phyloP scores from a whole-genome alignment of 2,329 filamentous ascomycete genomes.

The Aureobasidium vineae region DNA sequence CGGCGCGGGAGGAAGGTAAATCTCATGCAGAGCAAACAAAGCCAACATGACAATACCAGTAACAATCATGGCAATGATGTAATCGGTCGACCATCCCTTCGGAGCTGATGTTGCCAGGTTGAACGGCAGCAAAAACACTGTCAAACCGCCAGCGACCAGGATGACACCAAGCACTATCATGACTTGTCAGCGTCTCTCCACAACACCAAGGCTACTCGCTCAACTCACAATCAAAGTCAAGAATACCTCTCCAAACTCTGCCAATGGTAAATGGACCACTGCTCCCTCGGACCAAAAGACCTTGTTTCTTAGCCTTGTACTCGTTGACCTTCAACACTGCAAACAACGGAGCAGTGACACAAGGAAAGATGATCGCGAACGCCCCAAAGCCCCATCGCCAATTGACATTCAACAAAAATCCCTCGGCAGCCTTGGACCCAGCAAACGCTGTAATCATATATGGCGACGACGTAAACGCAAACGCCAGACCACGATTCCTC shows the following conservation, averaged over 20 bases:
- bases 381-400: slow-evolving; percentile 69
- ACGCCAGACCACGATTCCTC: slow-evolving; percentile 62
- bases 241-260: slow-evolving; percentile 53
- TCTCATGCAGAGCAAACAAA: slow-evolving; percentile 43
- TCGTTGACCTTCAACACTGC: slow-evolving; percentile 59
- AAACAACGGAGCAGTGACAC: slow-evolving; percentile 61
- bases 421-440: slow-evolving; percentile 34
- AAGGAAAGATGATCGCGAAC: slow-evolving; percentile 64
- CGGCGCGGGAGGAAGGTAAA: slow-evolving; percentile 41
- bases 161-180: slow-evolving; percentile 55
- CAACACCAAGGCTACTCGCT: not conserved
- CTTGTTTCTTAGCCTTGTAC: slow-evolving; percentile 57
- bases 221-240: slow-evolving; percentile 60
- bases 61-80: slow-evolving; percentile 46
- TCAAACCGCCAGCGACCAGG: slow-evolving; percentile 59
- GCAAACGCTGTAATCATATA: slow-evolving; percentile 64
- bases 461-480: slow-evolving; percentile 62
- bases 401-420: slow-evolving; percentile 30
- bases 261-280: slow-evolving; percentile 49
- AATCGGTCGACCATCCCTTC: slow-evolving; percentile 38
- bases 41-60: slow-evolving; percentile 40
- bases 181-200: not conserved
- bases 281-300: slow-evolving; percentile 48
- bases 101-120: slow-evolving; percentile 49
- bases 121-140: slow-evolving; percentile 67